phyloP scores from a whole-genome alignment of 441 rosid species.

The Codiaeum variegatum region DNA sequence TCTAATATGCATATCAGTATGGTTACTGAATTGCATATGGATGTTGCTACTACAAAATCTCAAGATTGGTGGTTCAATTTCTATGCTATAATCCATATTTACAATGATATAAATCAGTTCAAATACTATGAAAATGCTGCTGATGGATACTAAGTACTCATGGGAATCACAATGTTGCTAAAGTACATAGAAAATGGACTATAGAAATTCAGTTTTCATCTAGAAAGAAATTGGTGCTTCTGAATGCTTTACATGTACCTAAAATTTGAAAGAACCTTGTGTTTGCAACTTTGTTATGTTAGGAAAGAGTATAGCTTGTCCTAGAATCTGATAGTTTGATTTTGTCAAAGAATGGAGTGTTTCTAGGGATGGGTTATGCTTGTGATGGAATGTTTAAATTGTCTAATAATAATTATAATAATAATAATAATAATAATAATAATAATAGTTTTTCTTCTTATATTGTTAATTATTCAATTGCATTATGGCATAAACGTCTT shows the following conservation, averaged over 20 bases:
- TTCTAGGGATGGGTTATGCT: background rate
- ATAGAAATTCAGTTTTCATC: background rate
- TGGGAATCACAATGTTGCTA: background rate
- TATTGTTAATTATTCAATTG: no score
- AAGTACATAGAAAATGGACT: background rate
- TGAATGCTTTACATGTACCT: background rate
- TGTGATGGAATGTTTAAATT: constrained; percentile 13
- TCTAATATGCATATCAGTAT: background rate
- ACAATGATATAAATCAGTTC: constrained; percentile 3
- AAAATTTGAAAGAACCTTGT: background rate
- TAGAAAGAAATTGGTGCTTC: background rate
- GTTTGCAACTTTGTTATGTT: background rate
- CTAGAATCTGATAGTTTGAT: background rate
- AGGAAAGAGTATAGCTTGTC: background rate
- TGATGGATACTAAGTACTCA: background rate
- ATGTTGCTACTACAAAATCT: background rate
- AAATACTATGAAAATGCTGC: background rate
- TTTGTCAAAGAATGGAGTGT: background rate
- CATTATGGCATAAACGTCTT: no score
- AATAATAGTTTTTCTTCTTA: no score
- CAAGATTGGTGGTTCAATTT: constrained; percentile 14
- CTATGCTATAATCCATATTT: background rate
- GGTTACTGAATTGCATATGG: background rate
- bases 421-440: background rate
- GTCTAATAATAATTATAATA: no score